These are phyloP conservation scores for Ogataea haglerorum DNA, from an alignment of 805 yeast genomes.

Conservation along the genomic window DNA sequence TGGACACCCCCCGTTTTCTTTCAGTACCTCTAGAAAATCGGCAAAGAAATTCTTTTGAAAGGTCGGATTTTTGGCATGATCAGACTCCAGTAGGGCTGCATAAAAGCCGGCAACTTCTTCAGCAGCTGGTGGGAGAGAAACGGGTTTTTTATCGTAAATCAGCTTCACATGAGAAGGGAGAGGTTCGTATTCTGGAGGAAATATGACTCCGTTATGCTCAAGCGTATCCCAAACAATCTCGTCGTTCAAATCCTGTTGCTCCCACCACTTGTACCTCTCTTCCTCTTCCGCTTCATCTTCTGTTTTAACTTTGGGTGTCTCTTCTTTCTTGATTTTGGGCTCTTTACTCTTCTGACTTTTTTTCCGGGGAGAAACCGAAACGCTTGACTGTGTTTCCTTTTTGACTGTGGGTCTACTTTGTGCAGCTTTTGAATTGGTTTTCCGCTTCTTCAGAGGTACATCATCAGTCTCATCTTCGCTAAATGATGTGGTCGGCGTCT, in stretches of 20 bases:
- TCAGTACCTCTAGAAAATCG: conserved; percentile 68
- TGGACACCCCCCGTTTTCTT: conserved; percentile 64
- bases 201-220: conserved; percentile 86
- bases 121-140: conserved; percentile 70
- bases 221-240: conserved; percentile 82
- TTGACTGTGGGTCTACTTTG: conserved; percentile 17
- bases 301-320: conserved; percentile 20
- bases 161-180: conserved; percentile 75
- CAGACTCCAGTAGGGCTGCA: conserved; percentile 84
- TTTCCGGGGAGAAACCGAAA: conserved; percentile 3
- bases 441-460: conserved; percentile 14
- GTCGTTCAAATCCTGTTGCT: conserved; percentile 67
- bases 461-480: conserved; percentile 20
- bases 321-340: conserved; percentile 12
- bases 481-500: conserved; percentile 18
- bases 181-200: conserved; percentile 90
- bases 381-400: conserved; percentile 9
- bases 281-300: conserved; percentile 48
- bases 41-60: conserved; percentile 84
- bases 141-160: conserved; percentile 73
- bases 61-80: conserved; percentile 82
- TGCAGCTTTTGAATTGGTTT: conserved; percentile 4
- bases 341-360: conserved; percentile 2
- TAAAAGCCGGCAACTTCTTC: conserved; percentile 97
- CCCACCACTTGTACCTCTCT: conserved; percentile 80